Conservation (phyloP, 2,329 filamentous ascomycete genomes). For the Triangularia verruculosa region DNA sequence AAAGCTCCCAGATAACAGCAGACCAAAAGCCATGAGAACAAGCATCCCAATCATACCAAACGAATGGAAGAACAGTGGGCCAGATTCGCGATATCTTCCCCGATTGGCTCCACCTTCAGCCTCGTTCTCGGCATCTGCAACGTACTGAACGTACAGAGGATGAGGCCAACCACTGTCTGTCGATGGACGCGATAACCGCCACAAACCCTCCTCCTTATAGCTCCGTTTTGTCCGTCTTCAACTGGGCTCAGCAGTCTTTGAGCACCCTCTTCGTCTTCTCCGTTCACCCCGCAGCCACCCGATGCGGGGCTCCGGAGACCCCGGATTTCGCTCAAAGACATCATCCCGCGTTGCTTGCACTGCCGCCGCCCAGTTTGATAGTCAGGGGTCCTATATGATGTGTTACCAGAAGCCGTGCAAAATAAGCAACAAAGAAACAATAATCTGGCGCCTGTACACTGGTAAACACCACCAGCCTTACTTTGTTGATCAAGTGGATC, state of each 20-base stretch:
- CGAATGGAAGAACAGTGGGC: background rate
- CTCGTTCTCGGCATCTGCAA: background rate
- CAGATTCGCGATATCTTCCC: background rate
- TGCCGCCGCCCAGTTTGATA: background rate
- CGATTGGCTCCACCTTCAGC: constrained; percentile 2
- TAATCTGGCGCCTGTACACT: background rate
- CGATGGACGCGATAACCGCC: background rate
- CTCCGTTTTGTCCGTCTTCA: background rate
- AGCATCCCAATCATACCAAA: background rate
- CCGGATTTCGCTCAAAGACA: background rate
- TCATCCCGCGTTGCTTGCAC: background rate
- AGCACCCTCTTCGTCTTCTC: background rate
- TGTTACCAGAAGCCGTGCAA: background rate
- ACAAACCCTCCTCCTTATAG: background rate
- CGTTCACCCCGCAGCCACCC: background rate
- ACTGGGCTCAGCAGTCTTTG: background rate
- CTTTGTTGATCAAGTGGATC: background rate
- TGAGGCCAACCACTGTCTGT: background rate
- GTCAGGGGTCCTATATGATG: background rate
- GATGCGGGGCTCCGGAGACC: background rate
- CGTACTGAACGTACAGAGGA: too few relatives aligned
- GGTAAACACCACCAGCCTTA: background rate
- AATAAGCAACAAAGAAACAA: background rate
- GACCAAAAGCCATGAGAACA: background rate
- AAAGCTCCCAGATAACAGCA: background rate